A percentile compares a stretch with the other conserved stretches of the same genome.
phyloP scores from a whole-genome alignment of 2,329 filamentous ascomycete species.

The Ascocoryne sarcoides region DNA sequence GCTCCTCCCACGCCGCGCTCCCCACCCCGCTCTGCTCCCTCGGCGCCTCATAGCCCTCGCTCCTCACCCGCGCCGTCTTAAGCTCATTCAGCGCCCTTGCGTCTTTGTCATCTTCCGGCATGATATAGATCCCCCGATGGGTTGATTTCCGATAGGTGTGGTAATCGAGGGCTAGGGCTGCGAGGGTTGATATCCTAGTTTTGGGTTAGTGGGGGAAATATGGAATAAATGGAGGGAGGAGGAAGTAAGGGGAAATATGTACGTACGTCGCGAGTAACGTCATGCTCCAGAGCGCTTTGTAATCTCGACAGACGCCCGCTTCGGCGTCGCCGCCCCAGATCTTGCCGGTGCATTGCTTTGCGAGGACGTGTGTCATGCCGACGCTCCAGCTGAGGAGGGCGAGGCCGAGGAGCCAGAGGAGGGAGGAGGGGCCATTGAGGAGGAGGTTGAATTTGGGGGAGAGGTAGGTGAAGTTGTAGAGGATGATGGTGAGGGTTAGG shows the following conservation, averaged over 20 bases:
- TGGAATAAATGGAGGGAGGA: too few relatives aligned
- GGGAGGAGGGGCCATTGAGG: slow-evolving; percentile 17
- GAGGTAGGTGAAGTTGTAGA: slow-evolving; percentile 26
- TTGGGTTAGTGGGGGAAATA: background rate
- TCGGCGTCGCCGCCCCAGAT: slow-evolving; percentile 18
- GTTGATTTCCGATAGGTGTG: slow-evolving; percentile 16
- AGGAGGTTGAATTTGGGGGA: slow-evolving; percentile 23
- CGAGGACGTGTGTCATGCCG: slow-evolving; percentile 18
- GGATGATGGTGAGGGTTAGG: slow-evolving; percentile 20
- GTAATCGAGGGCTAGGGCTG: slow-evolving; percentile 20
- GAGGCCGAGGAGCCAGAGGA: slow-evolving; percentile 22
- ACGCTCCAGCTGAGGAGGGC: slow-evolving; percentile 22
- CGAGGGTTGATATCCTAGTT: slow-evolving; percentile 17
- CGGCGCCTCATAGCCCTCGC: slow-evolving; percentile 14
- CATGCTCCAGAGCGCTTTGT: slow-evolving; percentile 25
- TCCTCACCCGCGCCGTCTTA: slow-evolving; percentile 9
- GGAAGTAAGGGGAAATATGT: too few relatives aligned
- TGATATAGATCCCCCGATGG: slow-evolving; percentile 15
- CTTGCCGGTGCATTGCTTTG: slow-evolving; percentile 16
- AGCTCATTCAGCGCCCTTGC: slow-evolving; percentile 15
- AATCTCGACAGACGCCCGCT: slow-evolving; percentile 23
- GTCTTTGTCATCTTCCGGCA: slow-evolving; percentile 23
- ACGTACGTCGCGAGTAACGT: slow-evolving; percentile 23
- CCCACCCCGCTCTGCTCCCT: slow-evolving; percentile 5
- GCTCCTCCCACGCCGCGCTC: slow-evolving; percentile 5